phyloP scores from a whole-genome alignment of 2,329 filamentous ascomycete species.

The Fusarium chaquense region DNA sequence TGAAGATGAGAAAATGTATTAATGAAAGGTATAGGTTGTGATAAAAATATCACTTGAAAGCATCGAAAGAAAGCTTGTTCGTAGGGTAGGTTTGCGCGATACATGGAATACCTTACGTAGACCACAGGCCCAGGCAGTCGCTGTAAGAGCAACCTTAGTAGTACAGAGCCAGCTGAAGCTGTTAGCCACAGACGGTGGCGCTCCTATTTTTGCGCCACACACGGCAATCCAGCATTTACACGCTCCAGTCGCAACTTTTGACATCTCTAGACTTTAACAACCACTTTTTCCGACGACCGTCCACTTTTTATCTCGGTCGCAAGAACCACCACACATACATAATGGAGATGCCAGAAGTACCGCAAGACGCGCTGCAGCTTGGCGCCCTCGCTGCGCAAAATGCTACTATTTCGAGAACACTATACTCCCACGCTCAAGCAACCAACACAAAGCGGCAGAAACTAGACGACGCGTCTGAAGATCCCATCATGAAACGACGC shows the following conservation, averaged over 20 bases:
- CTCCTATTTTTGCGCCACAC: conserved; percentile 46
- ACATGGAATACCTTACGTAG: conserved; percentile 12
- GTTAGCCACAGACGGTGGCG: conserved; percentile 39
- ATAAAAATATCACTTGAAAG: not conserved
- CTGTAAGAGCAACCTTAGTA: not conserved
- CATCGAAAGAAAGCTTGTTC: conserved; percentile 1
- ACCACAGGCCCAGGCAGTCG: not conserved
- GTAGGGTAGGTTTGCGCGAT: not conserved
- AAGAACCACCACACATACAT: conserved; percentile 11
- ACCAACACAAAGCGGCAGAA: conserved; percentile 55
- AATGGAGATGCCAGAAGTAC: conserved; percentile 53
- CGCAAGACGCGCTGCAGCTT: conserved; percentile 52
- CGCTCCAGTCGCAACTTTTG: conserved; percentile 40
- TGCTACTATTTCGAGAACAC: conserved; percentile 49
- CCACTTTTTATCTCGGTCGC: conserved; percentile 7
- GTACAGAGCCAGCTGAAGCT: conserved; percentile 3
- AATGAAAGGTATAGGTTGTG: not conserved
- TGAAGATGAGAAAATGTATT: not conserved
- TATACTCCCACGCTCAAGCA: conserved; percentile 49
- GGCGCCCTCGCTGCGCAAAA: conserved; percentile 53
- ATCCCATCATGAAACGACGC: conserved; percentile 58
- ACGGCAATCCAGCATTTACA: conserved; percentile 46
- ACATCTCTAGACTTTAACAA: conserved; percentile 16
- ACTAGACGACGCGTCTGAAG: conserved; percentile 52
- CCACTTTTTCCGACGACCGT: conserved; percentile 41